Conservation (phyloP, 768 basidiomycete species). For the Tricholomella constricta region DNA sequence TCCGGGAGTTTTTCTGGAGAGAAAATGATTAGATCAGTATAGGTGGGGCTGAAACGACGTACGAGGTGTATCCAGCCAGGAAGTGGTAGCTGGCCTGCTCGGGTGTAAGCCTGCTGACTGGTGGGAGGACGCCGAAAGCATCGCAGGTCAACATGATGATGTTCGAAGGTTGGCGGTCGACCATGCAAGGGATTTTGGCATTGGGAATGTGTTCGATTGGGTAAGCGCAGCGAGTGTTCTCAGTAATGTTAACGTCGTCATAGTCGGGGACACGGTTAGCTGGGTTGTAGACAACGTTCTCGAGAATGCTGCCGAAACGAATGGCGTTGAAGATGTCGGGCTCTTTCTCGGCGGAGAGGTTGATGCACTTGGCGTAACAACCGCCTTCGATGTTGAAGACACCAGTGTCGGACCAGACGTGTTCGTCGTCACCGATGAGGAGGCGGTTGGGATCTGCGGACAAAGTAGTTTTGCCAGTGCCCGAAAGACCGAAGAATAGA, state of each 20-base stretch:
- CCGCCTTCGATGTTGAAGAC: slow-evolving; percentile 99
- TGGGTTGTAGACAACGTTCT: slow-evolving; percentile 98
- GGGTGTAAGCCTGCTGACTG: slow-evolving; percentile 88
- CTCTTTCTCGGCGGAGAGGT: slow-evolving; percentile 95
- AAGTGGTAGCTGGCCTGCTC: slow-evolving; percentile 98
- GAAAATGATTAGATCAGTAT: slow-evolving; percentile 22
- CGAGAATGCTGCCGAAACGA: slow-evolving; percentile 93
- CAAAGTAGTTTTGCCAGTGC: slow-evolving; percentile 98
- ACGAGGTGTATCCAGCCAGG: slow-evolving; percentile 95
- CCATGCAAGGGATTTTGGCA: slow-evolving; percentile 90
- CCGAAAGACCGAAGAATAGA: slow-evolving; percentile 97
- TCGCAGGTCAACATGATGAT: slow-evolving; percentile 98
- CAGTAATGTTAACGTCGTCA: slow-evolving; percentile 95
- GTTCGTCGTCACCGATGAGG: slow-evolving; percentile 98
- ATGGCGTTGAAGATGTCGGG: slow-evolving; percentile 98
- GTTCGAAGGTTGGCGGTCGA: slow-evolving; percentile 86
- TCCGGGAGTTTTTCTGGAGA: slow-evolving; percentile 87
- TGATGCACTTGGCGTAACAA: slow-evolving; percentile 98
- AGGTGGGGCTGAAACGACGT: slow-evolving; percentile 29
- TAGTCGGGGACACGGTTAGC: slow-evolving; percentile 84
- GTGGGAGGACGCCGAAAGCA: slow-evolving; percentile 97
- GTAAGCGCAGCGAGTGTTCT: slow-evolving; percentile 99
- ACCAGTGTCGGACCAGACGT: slow-evolving; percentile 99
- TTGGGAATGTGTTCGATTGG: slow-evolving; percentile 98
- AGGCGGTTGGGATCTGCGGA: slow-evolving; percentile 94